Conservation (phyloP, 2,329 filamentous ascomycete species). For the Ambrosiella cleistominuta region DNA sequence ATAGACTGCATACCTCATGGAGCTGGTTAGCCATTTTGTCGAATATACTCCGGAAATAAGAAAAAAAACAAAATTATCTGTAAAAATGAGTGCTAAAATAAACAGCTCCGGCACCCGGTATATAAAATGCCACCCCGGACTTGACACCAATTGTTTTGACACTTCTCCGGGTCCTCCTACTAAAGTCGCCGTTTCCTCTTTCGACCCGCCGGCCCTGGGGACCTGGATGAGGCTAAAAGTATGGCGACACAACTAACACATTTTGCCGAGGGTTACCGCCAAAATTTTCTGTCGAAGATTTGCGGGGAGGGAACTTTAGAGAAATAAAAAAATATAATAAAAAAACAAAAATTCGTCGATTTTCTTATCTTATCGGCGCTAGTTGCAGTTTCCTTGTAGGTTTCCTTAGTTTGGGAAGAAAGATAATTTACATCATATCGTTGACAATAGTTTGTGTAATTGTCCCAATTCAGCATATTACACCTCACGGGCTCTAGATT, state of each 20-base stretch:
- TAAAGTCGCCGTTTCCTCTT: neutral
- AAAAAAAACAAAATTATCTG: neutral
- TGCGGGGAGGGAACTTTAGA: slow-evolving; percentile 5
- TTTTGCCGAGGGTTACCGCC: slow-evolving; percentile 11
- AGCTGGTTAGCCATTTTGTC: slow-evolving; percentile 53
- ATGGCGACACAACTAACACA: neutral
- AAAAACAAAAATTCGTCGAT: slow-evolving; percentile 3
- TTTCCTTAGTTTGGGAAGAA: neutral
- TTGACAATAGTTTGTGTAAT: too few relatives aligned
- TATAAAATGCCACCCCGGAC: neutral
- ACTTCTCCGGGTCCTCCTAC: neutral
- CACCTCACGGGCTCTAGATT: too few relatives aligned
- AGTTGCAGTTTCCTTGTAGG: slow-evolving; percentile 13
- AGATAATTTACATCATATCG: too few relatives aligned
- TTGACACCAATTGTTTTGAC: neutral
- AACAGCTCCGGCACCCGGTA: too few relatives aligned
- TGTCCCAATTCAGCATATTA: too few relatives aligned
- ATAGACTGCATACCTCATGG: slow-evolving; percentile 44
- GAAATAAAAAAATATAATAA: neutral
- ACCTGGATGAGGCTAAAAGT: slow-evolving; percentile 4
- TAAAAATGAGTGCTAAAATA: too few relatives aligned
- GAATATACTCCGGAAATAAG: neutral
- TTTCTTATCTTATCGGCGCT: slow-evolving; percentile 13
- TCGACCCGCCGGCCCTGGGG: neutral
- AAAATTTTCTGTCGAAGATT: slow-evolving; percentile 11